Conservation (phyloP, 2,329 filamentous ascomycete species). For the Albophoma yamanashiensis region DNA sequence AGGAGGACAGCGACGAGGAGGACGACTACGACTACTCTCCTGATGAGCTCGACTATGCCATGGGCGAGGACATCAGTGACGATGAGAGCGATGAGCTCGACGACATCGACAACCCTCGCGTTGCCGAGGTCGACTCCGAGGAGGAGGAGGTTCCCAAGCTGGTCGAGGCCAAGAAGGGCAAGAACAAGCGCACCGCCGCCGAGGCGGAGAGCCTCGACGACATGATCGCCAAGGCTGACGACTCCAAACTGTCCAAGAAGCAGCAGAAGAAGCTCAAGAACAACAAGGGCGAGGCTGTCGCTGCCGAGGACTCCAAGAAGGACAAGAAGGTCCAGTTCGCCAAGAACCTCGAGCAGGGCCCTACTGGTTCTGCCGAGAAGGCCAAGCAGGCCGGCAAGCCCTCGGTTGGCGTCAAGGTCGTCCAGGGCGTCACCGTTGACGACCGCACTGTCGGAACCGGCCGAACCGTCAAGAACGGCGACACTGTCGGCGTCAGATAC, state of each 20-base stretch:
- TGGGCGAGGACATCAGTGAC: slow-evolving; percentile 63
- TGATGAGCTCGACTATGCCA: slow-evolving; percentile 65
- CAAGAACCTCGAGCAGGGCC: slow-evolving; percentile 96
- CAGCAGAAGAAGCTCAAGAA: slow-evolving; percentile 98
- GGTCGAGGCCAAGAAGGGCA: slow-evolving; percentile 55
- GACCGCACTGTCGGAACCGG: slow-evolving; percentile 90
- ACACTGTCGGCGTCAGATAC: slow-evolving; percentile 89
- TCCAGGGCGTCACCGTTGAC: slow-evolving; percentile 85
- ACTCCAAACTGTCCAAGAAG: slow-evolving; percentile 83
- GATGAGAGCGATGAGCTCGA: slow-evolving; percentile 70
- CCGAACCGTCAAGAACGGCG: slow-evolving; percentile 77
- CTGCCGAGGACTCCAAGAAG: slow-evolving; percentile 48
- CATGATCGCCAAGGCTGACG: slow-evolving; percentile 67
- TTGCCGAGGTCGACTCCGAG: slow-evolving; percentile 74
- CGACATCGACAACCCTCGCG: slow-evolving; percentile 64
- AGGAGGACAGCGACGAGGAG: slow-evolving; percentile 53
- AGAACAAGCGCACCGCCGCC: slow-evolving; percentile 89
- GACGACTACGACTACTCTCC: slow-evolving; percentile 74
- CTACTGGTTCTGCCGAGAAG: slow-evolving; percentile 57
- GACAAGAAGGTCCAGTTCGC: slow-evolving; percentile 97
- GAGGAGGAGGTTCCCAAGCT: slow-evolving; percentile 63
- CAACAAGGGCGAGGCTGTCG: slow-evolving; percentile 84
- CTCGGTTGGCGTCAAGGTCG: slow-evolving; percentile 59
- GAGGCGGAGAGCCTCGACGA: slow-evolving; percentile 67
- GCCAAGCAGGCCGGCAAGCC: slow-evolving; percentile 29